These are phyloP conservation scores for Pseudogymnoascus sp. DNA, from an alignment of 2,329 filamentous ascomycete genomes.

Conservation along the genomic window DNA sequence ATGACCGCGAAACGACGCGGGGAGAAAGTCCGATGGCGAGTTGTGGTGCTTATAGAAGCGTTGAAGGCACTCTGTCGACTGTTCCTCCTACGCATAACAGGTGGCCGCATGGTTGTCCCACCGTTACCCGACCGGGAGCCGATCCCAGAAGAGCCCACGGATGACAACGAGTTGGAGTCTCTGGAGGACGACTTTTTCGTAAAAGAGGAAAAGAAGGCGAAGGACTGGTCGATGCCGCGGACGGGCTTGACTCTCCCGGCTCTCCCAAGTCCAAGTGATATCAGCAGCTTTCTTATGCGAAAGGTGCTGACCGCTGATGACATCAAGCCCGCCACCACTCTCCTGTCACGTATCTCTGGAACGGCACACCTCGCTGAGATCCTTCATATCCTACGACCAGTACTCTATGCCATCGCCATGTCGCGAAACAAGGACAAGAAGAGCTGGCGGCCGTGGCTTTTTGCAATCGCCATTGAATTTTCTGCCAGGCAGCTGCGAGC, in stretches of 20 bases:
- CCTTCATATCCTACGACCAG: constrained; percentile 82
- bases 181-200: constrained; percentile 30
- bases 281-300: constrained; percentile 76
- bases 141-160: constrained; percentile 46
- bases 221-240: constrained; percentile 85
- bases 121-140: constrained; percentile 79
- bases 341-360: constrained; percentile 77
- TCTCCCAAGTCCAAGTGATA: constrained; percentile 71
- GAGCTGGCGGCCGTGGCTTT: constrained; percentile 85
- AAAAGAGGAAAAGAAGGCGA: constrained; percentile 29
- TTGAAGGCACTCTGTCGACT: constrained; percentile 80
- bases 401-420: constrained; percentile 78
- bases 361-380: constrained; percentile 69
- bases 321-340: constrained; percentile 80
- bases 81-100: constrained; percentile 71
- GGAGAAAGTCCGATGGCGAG: constrained; percentile 76
- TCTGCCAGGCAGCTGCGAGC: constrained; percentile 75
- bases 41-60: constrained; percentile 75
- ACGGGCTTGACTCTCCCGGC: constrained; percentile 80
- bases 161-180: constrained; percentile 38
- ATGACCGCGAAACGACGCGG: constrained; percentile 87
- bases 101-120: constrained; percentile 74
- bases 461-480: constrained; percentile 78
- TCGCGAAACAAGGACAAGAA: constrained; percentile 59
- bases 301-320: constrained; percentile 93